These are phyloP conservation scores for Pythium pyrilobum DNA, from an alignment of 352 stramenopile species.

Conservation along the genomic window DNA sequence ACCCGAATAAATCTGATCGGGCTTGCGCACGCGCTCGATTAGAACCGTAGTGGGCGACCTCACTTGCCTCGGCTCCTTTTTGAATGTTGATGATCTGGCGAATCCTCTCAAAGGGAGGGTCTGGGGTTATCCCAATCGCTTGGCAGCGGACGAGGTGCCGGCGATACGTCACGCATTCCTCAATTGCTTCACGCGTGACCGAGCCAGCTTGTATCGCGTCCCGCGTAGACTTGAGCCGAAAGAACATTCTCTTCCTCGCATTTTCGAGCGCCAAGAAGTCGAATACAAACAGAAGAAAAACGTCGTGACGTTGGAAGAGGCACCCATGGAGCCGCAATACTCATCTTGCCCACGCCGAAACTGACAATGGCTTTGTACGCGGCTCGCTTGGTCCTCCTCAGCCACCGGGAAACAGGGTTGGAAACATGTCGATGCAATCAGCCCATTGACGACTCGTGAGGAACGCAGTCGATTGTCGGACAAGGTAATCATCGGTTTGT, in stretches of 20 bases:
- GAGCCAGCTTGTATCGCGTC: conserved; percentile 7
- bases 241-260: conserved; percentile 12
- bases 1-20: conserved; percentile 18
- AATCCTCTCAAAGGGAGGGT: not conserved
- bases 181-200: not conserved
- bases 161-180: conserved; percentile 15
- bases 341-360: conserved; percentile 11
- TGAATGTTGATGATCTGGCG: conserved; percentile 13
- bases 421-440: conserved; percentile 18
- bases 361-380: conserved; percentile 4
- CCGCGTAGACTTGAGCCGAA: conserved; percentile 15
- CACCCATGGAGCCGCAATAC: conserved; percentile 12
- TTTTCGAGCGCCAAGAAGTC: conserved; percentile 12
- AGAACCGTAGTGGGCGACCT: conserved; percentile 18
- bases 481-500: conserved; percentile 3
- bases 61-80: conserved; percentile 12
- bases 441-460: conserved; percentile 1
- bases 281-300: conserved; percentile 24
- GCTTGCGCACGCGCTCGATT: conserved; percentile 14
- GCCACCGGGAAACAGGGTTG: conserved; percentile 14
- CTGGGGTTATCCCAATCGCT: not conserved
- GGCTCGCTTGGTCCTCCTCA: conserved; percentile 20
- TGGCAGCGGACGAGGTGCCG: not conserved
- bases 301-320: conserved; percentile 21
- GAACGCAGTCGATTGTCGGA: conserved; percentile 11